A percentile compares a stretch with the other conserved stretches of the same genome.
Conservation (phyloP, 441 rosid species). For the Eutrema salsugineum region DNA sequence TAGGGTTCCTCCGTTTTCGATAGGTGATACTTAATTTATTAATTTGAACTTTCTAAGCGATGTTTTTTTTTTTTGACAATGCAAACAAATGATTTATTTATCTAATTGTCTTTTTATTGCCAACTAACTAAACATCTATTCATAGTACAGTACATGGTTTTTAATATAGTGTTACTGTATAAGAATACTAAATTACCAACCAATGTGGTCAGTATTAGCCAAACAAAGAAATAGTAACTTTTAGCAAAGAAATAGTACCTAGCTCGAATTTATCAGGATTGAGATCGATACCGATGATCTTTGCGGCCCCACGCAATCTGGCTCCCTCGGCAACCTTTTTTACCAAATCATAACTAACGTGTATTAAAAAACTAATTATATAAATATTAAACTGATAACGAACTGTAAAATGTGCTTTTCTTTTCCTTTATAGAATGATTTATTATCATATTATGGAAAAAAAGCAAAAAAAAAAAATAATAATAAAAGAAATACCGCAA, state of each 20-base stretch:
- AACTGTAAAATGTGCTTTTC: too few relatives aligned
- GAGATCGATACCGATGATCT: constrained; percentile 24
- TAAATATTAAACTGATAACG: background rate
- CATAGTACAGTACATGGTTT: too few relatives aligned
- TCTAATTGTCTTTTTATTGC: background rate
- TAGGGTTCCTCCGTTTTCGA: background rate
- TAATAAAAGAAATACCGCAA: constrained; percentile 35
- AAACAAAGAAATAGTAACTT: background rate
- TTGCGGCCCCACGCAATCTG: constrained; percentile 10
- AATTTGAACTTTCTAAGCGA: background rate
- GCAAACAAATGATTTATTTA: background rate
- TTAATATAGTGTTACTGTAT: too few relatives aligned
- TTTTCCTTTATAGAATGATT: background rate
- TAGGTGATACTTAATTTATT: background rate
- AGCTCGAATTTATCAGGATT: constrained; percentile 20
- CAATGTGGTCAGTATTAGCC: background rate
- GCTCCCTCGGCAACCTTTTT: constrained; percentile 26
- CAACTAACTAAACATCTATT: too few relatives aligned
- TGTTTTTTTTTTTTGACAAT: background rate
- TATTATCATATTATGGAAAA: background rate
- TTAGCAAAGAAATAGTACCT: background rate
- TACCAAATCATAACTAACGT: too few relatives aligned
- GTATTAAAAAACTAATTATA: too few relatives aligned
- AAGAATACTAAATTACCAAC: background rate
- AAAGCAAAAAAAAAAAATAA: too few relatives aligned